These are phyloP conservation scores for Shiraia bambusicola DNA, from an alignment of 2,329 filamentous ascomycete genomes.

Conservation along the genomic window DNA sequence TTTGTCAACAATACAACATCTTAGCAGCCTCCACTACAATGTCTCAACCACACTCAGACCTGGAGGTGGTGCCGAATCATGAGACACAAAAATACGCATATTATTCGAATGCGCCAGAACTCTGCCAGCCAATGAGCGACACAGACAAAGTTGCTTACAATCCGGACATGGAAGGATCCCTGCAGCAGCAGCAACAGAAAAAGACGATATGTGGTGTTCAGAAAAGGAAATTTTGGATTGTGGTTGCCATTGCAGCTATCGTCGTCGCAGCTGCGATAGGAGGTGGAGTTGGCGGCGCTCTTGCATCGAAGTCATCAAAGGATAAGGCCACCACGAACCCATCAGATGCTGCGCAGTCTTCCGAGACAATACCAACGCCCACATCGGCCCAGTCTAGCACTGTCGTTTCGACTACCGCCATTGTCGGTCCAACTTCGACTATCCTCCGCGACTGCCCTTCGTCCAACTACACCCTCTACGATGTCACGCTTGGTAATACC, in stretches of 20 bases:
- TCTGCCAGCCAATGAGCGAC: background rate
- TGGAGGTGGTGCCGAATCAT: conserved; percentile 3
- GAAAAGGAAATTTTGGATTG: conserved; percentile 11
- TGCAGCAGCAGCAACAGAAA: background rate
- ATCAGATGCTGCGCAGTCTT: conserved; percentile 1
- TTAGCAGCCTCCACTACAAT: background rate
- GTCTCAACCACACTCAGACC: conserved; percentile 1
- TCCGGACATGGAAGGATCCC: background rate
- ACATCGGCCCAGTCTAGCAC: conserved; percentile 5
- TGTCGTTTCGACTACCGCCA: conserved; percentile 6
- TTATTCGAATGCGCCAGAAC: conserved; percentile 2
- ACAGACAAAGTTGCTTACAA: conserved; percentile 4
- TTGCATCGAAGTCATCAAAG: conserved; percentile 8
- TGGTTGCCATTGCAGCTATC: conserved; percentile 8
- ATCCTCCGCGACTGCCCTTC: conserved; percentile 18
- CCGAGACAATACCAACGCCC: conserved; percentile 2
- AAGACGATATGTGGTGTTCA: conserved; percentile 10
- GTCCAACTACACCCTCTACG: conserved; percentile 17
- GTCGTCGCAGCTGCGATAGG: conserved; percentile 13
- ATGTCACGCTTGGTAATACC: conserved; percentile 7
- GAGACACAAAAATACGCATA: conserved; percentile 5
- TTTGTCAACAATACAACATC: too few relatives aligned
- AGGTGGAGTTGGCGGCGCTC: conserved; percentile 14
- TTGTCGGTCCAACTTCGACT: conserved; percentile 14
- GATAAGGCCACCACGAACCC: background rate